phyloP scores from a whole-genome alignment of 257 asterid species.

The Solanum sitiens region DNA sequence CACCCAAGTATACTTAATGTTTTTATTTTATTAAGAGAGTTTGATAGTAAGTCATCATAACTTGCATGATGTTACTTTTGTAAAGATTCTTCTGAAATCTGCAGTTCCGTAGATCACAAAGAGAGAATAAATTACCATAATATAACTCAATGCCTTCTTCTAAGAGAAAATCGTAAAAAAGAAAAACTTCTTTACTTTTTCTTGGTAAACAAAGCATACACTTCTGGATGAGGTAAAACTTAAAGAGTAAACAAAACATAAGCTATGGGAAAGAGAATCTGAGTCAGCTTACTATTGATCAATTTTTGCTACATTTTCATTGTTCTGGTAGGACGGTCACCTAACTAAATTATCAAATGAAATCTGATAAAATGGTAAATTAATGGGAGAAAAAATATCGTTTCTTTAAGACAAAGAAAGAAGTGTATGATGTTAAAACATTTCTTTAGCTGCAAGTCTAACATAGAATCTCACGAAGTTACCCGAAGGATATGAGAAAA shows the following conservation, averaged over 20 bases:
- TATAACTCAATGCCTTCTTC: background rate
- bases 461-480: too few relatives aligned
- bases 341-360: background rate
- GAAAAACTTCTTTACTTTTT: background rate
- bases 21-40: background rate
- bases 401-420: too few relatives aligned
- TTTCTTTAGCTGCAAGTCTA: too few relatives aligned
- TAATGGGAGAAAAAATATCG: too few relatives aligned
- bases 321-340: background rate
- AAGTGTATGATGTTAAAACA: too few relatives aligned
- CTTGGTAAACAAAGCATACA: background rate
- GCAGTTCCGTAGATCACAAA: background rate
- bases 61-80: background rate
- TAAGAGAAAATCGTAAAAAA: background rate
- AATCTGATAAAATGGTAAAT: too few relatives aligned
- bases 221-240: background rate
- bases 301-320: background rate
- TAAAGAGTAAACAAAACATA: background rate
- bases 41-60: background rate
- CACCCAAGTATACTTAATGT: background rate
- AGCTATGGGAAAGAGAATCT: too few relatives aligned
- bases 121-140: background rate
- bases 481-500: too few relatives aligned
- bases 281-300: background rate
- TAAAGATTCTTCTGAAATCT: background rate